Evolutionary conservation across 2,329 filamentous ascomycete genomes (phyloP), one percentile per base, ranked within the genome.

Genomic region (Lasiodiplodia citricola): DNA sequence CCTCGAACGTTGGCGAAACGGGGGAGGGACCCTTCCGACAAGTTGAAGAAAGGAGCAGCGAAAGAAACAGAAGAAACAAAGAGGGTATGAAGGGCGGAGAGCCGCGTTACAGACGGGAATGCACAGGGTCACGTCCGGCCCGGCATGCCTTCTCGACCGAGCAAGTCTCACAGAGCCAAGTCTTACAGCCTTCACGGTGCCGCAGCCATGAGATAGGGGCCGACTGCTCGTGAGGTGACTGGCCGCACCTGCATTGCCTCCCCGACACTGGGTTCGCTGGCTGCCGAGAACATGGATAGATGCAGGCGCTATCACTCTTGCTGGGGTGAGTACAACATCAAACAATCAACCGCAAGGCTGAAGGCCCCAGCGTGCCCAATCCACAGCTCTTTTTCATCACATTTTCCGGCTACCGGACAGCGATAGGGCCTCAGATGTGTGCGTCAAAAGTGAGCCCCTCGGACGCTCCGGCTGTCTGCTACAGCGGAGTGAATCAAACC

Each of bases 171-270:
- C 52, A 56, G 52, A 56, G 28, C 18, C 52, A 56, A 56, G 28
- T 28, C 52, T 56, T n/a, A 28, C 25, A 37, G 25, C 52, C 0
- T 28, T 18, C n/a, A 35, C 28, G 35, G 52, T 35, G 28, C 28
- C 52, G 52, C 28, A 56, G 35, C 25, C 52, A 35, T 21, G 52
- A 35, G 52, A 56, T 56, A 56, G 52, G 52, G 52, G 52, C 52
- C 52, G 8, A 28, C 8, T 56, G 18, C 52, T 56, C 35, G 31
- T 10, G 35, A 28, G 18, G 3, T 28, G 28, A 56, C 52, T 18
- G 28, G 52, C 16, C 18, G 25, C 18, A 6, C 52, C 14, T 31
- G 28, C 52, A 31, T 18, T n/a, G 2, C 14, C n/a, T n/a, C 41
- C 5, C 16, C 18, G 18, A 6, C 14, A 6, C 16, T 31, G 28